Base-by-base conservation (phyloP, 495 filamentous ascomycete species). In the Trichoderma gamsii region DNA sequence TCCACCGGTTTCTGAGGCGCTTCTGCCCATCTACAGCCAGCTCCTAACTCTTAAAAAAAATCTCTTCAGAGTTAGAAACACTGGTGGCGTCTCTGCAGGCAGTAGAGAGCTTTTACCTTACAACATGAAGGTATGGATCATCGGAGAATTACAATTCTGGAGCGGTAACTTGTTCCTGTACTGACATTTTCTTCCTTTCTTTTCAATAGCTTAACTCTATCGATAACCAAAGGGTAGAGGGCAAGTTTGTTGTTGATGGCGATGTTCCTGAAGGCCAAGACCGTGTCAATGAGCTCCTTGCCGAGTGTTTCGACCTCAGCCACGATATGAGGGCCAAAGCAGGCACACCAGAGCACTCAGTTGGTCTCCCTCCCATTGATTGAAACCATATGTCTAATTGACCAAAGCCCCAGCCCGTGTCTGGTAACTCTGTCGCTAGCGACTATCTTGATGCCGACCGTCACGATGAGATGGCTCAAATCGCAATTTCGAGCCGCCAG, bases 231-330 rank as follows among this genome's bases (percentile, higher is more conserved):
- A 86, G 90, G 66, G 85, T 93, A 13, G 95, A 98, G 73, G 95
- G 95, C 56, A 99, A 97, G 74, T 99, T 98, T 77, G 92, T 97
- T 83, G 87, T 97, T 64, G 92, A 91, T 27, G 82, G 83, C 38
- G 95, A 99, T 73, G 93, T 97, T 65, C 95, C 95, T 0, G 95
- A 99, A 77, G 95, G 95, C 18, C 95, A 99, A 76, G 95, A 89
- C 11, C 93, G 90, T 71, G 89, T 99, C 5, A 94, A 87, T 68
- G 86, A 89, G 43, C 79, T 99, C 67, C 81, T 99, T 11, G 89
- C 91, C 3, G 95, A 99, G 79, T 99, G 95, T 77, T 99, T 97
- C 73, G 95, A 99, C 49, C 78, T 97, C 15, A 88, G 86, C 49
- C 94, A 95, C 77, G 92, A 97, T 65, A 82, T 99, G 64, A 76